Evolutionary conservation across 306 rosid species (phyloP).

Genomic region (Alnus glutinosa): DNA sequence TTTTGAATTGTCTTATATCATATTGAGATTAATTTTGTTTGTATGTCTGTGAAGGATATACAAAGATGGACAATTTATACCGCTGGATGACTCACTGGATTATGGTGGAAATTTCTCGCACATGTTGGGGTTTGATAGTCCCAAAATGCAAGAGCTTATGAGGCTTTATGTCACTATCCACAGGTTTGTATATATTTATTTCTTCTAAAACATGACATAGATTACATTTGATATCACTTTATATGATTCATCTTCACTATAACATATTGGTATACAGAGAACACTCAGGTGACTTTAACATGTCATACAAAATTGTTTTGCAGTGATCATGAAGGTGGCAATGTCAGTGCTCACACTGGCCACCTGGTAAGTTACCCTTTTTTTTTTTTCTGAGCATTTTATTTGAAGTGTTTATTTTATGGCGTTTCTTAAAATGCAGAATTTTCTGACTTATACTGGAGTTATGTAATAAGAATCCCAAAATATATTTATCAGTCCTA

Average conservation of each 20-base stretch:
- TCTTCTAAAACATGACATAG: background rate
- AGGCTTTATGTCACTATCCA: constrained; percentile 96
- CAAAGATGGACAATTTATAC: constrained; percentile 76
- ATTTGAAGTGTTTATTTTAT: background rate
- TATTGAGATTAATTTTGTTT: constrained; percentile 30
- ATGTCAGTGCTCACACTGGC: constrained; percentile 97
- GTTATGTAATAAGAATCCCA: constrained; percentile 1
- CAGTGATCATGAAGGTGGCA: constrained; percentile 99
- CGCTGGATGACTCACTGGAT: constrained; percentile 78
- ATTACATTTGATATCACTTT: constrained; percentile 15
- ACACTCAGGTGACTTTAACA: background rate
- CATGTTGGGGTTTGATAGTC: constrained; percentile 90
- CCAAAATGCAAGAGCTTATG: constrained; percentile 86
- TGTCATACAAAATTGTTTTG: constrained; percentile 30
- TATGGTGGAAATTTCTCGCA: constrained; percentile 94
- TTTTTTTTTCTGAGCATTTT: constrained; percentile 13
- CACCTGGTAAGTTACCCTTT: constrained; percentile 63
- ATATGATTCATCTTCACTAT: constrained; percentile 13
- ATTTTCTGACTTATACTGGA: background rate
- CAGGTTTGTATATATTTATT: constrained; percentile 56
- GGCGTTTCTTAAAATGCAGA: background rate
- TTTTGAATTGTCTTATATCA: constrained; percentile 21
- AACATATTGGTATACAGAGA: constrained; percentile 11
- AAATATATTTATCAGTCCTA: constrained; percentile 4
- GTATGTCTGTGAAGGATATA: constrained; percentile 57